These are phyloP conservation scores for Manihot esculenta DNA, from an alignment of 441 rosid genomes.

Conservation along the genomic window DNA sequence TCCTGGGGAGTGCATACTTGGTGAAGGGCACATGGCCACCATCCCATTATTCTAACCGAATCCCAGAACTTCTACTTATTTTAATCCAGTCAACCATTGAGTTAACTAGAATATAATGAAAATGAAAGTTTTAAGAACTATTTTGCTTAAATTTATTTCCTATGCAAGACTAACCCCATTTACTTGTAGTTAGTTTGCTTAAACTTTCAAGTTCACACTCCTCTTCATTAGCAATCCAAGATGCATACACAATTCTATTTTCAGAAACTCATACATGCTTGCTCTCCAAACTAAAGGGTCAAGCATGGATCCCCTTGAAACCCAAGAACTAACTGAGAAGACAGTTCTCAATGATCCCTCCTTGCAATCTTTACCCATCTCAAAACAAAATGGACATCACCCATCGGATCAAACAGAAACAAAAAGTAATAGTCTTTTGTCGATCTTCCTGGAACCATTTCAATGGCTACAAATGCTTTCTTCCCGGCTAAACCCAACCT, in stretches of 20 bases:
- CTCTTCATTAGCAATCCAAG: no score
- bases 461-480: slow-evolving; percentile 77
- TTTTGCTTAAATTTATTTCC: no score
- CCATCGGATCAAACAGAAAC: slow-evolving; percentile 4
- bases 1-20: neutral
- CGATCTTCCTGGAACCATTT: slow-evolving; percentile 52
- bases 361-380: slow-evolving; percentile 7
- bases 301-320: slow-evolving; percentile 20
- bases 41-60: neutral
- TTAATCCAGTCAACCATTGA: neutral
- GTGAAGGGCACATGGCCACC: neutral
- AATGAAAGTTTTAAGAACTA: no score
- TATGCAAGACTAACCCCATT: neutral
- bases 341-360: slow-evolving; percentile 3
- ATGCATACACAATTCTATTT: neutral
- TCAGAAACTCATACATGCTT: neutral
- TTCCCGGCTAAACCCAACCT: slow-evolving; percentile 52
- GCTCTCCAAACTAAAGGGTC: neutral
- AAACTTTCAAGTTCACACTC: neutral
- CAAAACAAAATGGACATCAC: neutral
- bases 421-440: slow-evolving; percentile 20
- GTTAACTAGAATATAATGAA: neutral
- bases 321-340: slow-evolving; percentile 18
- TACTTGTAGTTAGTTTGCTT: neutral
- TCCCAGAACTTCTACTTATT: neutral